Conservation (phyloP, 768 basidiomycete species). For the Amanita pallidorosea region DNA sequence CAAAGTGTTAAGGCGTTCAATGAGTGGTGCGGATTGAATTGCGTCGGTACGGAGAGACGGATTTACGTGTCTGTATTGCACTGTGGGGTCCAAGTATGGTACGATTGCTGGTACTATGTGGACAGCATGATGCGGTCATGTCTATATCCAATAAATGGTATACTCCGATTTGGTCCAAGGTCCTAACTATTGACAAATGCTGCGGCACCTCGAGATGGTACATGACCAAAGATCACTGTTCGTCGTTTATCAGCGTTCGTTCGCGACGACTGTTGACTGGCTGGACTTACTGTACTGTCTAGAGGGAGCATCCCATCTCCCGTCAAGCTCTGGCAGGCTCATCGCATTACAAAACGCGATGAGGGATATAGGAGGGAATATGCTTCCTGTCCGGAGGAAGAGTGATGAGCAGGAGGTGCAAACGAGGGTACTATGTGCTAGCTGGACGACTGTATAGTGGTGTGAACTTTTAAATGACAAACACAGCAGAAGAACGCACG, state of each 20-base stretch:
- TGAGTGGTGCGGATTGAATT: too few species aligned
- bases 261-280: background rate
- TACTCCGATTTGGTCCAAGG: slow-evolving; percentile 2
- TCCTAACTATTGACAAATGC: slow-evolving; percentile 1
- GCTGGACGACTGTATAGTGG: slow-evolving; percentile 59
- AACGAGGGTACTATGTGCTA: slow-evolving; percentile 85
- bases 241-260: background rate
- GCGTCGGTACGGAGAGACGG: too few species aligned
- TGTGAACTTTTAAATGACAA: background rate
- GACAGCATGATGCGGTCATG: too few species aligned
- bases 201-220: background rate
- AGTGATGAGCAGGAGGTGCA: slow-evolving; percentile 82
- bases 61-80: too few species aligned
- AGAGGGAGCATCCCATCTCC: slow-evolving; percentile 47
- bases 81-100: too few species aligned
- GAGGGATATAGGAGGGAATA: slow-evolving; percentile 69
- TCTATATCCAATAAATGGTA: background rate
- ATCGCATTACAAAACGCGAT: slow-evolving; percentile 92
- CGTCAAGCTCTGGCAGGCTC: slow-evolving; percentile 68
- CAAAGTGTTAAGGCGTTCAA: too few species aligned
- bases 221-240: background rate
- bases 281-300: slow-evolving; percentile 37
- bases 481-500: slow-evolving; percentile 28
- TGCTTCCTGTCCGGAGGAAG: slow-evolving; percentile 76
- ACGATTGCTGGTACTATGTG: too few species aligned